Base-by-base conservation (phyloP, 352 stramenopile species). In the Globisporangium alternatum region DNA sequence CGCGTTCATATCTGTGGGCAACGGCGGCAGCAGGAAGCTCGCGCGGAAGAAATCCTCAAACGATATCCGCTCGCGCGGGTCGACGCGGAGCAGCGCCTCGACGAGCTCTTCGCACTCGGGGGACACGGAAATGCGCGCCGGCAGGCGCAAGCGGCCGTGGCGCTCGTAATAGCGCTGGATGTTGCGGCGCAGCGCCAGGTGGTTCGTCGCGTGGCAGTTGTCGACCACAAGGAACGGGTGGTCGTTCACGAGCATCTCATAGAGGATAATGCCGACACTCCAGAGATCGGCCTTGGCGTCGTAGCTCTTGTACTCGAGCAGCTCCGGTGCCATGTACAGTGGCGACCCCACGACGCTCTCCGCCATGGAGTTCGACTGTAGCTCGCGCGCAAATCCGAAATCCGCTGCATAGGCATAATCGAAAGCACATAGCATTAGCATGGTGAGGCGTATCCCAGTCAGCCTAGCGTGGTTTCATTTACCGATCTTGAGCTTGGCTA, bases 301-400 rank as follows among this genome's bases (percentile, higher is more conserved):
- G 65, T 93, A 93, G 64, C 81, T 88, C 68, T 93, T 93, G 80
- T 91, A 93, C 70, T 93, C 84, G 33, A 93, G 71, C 22, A 93
- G 62, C 53, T 93, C 84, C 0, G 84, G 84, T 0, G 84, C 84
- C 84, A 93, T 93, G 56, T 93, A 93, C 5, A 93, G 68, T 10
- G 84, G 84, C 3, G 84, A 93, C 0, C 84, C 84, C 13, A 93
- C 84, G 17, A 93, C 84, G 69, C 84, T 93, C 60, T 93, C 84
- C 15, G 84, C 84, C 66, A 93, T 78, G 52, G 80, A 88, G 65
- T 93, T 83, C 13, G 78, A 86, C 45, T 81, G 69, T 37, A 93
- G 65, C 59, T 88, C 74, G 0, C 84, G 75, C 12, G 84, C 84
- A 74, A 91, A 91, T 3, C 82, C 82, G 74, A 91, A 91, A 49